A percentile compares a stretch with the other conserved stretches of the same genome.
These are phyloP conservation scores for Diaporthe velutina DNA, from an alignment of 2,329 filamentous ascomycete species.

Conservation along the genomic window DNA sequence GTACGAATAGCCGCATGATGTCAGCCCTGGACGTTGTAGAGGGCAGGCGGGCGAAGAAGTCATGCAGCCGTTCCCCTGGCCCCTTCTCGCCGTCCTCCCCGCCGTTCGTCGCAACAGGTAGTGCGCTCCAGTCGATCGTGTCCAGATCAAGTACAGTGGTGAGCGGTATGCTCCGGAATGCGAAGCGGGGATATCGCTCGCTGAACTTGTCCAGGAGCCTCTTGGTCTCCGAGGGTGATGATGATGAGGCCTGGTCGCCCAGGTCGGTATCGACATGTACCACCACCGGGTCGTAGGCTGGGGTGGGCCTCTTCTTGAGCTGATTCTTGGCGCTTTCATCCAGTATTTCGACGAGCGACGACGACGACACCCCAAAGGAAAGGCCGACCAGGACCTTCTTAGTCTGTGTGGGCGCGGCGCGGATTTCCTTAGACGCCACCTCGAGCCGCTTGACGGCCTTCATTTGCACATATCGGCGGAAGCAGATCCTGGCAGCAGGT, in stretches of 20 bases:
- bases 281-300: conserved; percentile 76
- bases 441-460: conserved; percentile 83
- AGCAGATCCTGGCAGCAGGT: conserved; percentile 72
- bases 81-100: conserved; percentile 31
- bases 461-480: conserved; percentile 79
- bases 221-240: conserved; percentile 46
- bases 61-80: conserved; percentile 61
- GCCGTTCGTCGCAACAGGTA: conserved; percentile 49
- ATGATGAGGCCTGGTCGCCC: conserved; percentile 49
- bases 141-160: conserved; percentile 68
- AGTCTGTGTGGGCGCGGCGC: conserved; percentile 50
- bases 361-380: conserved; percentile 86
- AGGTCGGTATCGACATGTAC: conserved; percentile 66
- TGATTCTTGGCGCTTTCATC: conserved; percentile 77
- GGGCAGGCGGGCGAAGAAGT: conserved; percentile 71
- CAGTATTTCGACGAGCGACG: conserved; percentile 81
- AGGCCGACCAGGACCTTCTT: conserved; percentile 79
- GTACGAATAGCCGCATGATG: conserved; percentile 77
- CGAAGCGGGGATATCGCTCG: conserved; percentile 74
- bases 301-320: conserved; percentile 71
- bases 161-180: conserved; percentile 74
- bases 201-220: conserved; percentile 65
- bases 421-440: conserved; percentile 63
- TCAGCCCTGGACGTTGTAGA: conserved; percentile 84
- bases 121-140: conserved; percentile 66